Base-by-base conservation (phyloP, 768 basidiomycete species). In the Mycena sanguinolenta region DNA sequence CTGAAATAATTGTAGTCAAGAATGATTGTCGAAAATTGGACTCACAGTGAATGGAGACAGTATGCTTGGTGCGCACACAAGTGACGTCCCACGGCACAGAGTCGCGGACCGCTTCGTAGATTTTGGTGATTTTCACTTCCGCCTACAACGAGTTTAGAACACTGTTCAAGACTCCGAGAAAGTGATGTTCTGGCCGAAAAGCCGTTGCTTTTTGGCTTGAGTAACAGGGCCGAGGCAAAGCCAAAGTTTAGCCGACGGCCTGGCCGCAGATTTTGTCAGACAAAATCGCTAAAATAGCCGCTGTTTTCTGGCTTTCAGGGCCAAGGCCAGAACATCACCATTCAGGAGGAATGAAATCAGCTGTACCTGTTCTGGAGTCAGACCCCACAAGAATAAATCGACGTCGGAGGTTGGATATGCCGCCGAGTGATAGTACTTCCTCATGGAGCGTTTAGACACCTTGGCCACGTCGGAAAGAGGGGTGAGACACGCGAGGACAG, bases 81-180 rank as follows among this genome's bases (percentile, higher is more conserved):
- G 89, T 90, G 19, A 89, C 88, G 75, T 91, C 90, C 90, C 90
- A 91, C 30, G 89, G 89, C 39, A 91, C 85, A 13, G 89, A 88
- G 75, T 91, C 89, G 25, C 89, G 82, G 27, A 92, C 88, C 7
- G 90, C 90, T 72, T 90, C 88, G 72, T 88, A 91, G 36, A 91
- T 90, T 36, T 79, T 68, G 58, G 84, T 79, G 70, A 90, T 89
- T 82, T 90, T 91, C 60, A 78, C 83, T 73, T 91, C 89, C 0
- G 90, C 90, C 86, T 86, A 53, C 10, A 68, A 16, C 21, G 65
- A 49, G 19, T 42, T 52, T 28, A 58, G 63, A 21, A 32, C 53
- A 21, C 7, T 8, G 53, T 32, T 54, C 23, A 16, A n/a, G n/a
- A n/a, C n/a, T n/a, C n/a, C n/a, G n/a, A n/a, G n/a, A n/a, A n/a